A percentile compares a stretch with the other conserved stretches of the same genome.
Evolutionary conservation across 768 basidiomycete species (phyloP).

Genomic region (Kwoniella botswanensis): DNA sequence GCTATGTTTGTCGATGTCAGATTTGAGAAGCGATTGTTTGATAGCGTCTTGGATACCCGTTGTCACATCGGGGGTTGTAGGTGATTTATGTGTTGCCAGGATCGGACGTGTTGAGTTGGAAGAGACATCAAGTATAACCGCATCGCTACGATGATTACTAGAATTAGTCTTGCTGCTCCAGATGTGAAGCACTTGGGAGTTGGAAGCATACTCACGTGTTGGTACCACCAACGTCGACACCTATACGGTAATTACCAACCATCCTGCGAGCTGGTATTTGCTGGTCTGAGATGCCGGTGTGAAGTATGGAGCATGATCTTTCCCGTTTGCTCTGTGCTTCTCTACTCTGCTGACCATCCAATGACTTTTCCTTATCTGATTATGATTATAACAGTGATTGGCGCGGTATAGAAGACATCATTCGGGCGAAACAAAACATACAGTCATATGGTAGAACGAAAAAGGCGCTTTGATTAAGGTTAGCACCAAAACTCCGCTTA

Average conservation of each 20-base stretch:
- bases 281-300: no score
- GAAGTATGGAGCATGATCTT: no score
- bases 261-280: background rate
- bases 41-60: conserved; percentile 67
- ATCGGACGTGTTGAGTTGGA: conserved; percentile 48
- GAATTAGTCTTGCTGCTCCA: no score
- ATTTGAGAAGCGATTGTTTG: conserved; percentile 61
- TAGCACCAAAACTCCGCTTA: no score
- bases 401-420: background rate
- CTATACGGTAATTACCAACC: conserved; percentile 23
- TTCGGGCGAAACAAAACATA: background rate
- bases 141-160: conserved; percentile 42
- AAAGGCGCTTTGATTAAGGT: no score
- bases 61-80: conserved; percentile 67
- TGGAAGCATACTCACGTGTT: conserved; percentile 30
- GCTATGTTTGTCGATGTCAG: conserved; percentile 55
- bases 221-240: conserved; percentile 47
- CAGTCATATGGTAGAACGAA: background rate
- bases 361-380: background rate
- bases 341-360: no score
- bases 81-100: conserved; percentile 60
- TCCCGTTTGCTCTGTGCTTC: no score
- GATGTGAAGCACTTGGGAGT: no score
- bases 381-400: background rate
- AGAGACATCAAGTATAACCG: conserved; percentile 59